Percentiles rank a stretch among this genome's conserved stretches.
phyloP scores from a whole-genome alignment of 768 basidiomycete species.

The Chlorophyllum brunneum region DNA sequence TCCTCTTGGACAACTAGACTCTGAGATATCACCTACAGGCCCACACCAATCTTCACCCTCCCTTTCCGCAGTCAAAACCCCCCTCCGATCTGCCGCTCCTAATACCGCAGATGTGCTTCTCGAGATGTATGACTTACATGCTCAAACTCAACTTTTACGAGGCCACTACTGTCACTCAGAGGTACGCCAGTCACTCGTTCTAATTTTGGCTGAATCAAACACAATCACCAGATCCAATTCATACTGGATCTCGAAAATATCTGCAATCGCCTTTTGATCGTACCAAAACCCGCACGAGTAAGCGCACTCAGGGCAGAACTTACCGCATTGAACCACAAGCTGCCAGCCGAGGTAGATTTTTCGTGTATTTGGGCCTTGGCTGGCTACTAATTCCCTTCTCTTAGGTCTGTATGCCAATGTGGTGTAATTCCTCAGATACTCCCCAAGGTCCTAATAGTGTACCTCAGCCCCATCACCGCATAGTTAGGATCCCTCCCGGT shows the following conservation, averaged over 20 bases:
- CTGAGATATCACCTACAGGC: slow-evolving; percentile 30
- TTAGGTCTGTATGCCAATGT: slow-evolving; percentile 85
- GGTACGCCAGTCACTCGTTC: slow-evolving; percentile 39
- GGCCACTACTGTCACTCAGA: slow-evolving; percentile 87
- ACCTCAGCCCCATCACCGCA: slow-evolving; percentile 80
- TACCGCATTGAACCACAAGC: slow-evolving; percentile 91
- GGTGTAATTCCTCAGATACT: slow-evolving; percentile 73
- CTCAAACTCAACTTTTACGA: slow-evolving; percentile 71
- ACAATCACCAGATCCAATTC: slow-evolving; percentile 66
- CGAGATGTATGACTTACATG: slow-evolving; percentile 59
- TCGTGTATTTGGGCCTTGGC: background rate
- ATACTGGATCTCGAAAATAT: slow-evolving; percentile 87
- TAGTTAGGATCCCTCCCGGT: slow-evolving; percentile 95
- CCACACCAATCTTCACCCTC: slow-evolving; percentile 75
- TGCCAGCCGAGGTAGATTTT: slow-evolving; percentile 82
- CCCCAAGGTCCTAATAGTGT: slow-evolving; percentile 32
- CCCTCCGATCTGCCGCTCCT: slow-evolving; percentile 39
- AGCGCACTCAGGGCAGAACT: slow-evolving; percentile 96
- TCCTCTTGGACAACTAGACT: slow-evolving; percentile 68
- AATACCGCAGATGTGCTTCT: slow-evolving; percentile 55
- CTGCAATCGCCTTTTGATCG: slow-evolving; percentile 84
- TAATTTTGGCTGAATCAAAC: slow-evolving; percentile 14
- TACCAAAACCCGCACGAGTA: slow-evolving; percentile 91
- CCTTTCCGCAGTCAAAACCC: slow-evolving; percentile 44
- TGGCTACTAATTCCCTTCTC: slow-evolving; percentile 6